phyloP scores from a whole-genome alignment of 495 filamentous ascomycete species.

The Lepidopterella palustris region DNA sequence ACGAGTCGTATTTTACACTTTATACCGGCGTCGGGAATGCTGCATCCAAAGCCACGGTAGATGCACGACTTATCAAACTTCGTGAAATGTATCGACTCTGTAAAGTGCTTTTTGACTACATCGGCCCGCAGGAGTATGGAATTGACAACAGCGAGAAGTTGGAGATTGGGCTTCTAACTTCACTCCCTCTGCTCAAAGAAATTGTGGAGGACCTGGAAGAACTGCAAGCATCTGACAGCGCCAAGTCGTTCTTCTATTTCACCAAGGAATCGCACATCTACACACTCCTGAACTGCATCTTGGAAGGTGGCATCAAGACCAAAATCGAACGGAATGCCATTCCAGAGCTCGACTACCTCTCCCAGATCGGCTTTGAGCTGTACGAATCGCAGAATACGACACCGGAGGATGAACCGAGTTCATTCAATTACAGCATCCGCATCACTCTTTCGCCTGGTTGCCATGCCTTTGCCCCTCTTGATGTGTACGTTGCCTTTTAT shows the following conservation, averaged over 20 bases:
- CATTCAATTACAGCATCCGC: slow-evolving; percentile 87
- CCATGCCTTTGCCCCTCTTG: slow-evolving; percentile 89
- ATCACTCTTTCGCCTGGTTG: slow-evolving; percentile 94
- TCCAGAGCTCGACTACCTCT: slow-evolving; percentile 95
- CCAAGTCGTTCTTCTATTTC: slow-evolving; percentile 96
- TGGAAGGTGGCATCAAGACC: slow-evolving; percentile 90
- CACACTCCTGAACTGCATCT: slow-evolving; percentile 92
- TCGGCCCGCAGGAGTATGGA: slow-evolving; percentile 96
- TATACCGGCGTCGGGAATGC: slow-evolving; percentile 58
- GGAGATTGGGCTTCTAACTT: slow-evolving; percentile 92
- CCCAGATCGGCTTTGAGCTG: slow-evolving; percentile 93
- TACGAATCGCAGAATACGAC: slow-evolving; percentile 84
- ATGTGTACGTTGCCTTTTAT: slow-evolving; percentile 49
- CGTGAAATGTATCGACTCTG: slow-evolving; percentile 86
- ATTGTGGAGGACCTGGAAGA: slow-evolving; percentile 97
- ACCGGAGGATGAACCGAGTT: slow-evolving; percentile 48
- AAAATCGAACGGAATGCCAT: slow-evolving; percentile 88
- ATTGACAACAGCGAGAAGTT: slow-evolving; percentile 92
- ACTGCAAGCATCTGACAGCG: slow-evolving; percentile 85
- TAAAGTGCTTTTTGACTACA: slow-evolving; percentile 95
- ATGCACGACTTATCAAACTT: slow-evolving; percentile 77
- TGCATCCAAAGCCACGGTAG: slow-evolving; percentile 67
- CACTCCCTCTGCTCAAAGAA: slow-evolving; percentile 85
- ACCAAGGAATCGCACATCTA: slow-evolving; percentile 99
- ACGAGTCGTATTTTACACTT: slow-evolving; percentile 77